Base-by-base conservation (phyloP, 306 rosid genomes). In the Ormosia semicastrata region DNA sequence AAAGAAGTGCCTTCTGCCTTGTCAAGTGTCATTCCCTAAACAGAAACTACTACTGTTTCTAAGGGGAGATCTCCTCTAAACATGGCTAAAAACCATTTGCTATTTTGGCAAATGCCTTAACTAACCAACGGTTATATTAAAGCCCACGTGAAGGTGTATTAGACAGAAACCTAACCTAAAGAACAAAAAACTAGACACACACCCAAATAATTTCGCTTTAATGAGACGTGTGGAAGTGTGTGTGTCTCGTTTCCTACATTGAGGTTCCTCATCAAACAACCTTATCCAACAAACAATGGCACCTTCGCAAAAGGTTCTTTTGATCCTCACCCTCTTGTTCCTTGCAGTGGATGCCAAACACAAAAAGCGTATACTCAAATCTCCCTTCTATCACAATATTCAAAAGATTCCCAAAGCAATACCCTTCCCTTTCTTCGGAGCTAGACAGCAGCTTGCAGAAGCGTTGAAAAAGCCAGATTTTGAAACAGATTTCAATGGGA, bases 261-360 rank as follows among this genome's bases (percentile, higher is more conserved):
- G 10, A 49, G 63, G 14, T 47, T 71, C 10, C 65, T 53, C 44
- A 36, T 73, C 65, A n/a, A 53, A 7, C 14, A 32, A 11, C 37
- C 8, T 43, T 7, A 34, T 34, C 47, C 32, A 57, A 12, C 40
- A 65, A 39, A n/a, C 4, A 82, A 90, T 89, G 99, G 82, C 88
- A 64, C 59, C 70, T 64, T 49, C 84, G 18, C 73, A 33, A 53
- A 76, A 80, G 58, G 60, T 85, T 50, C 13, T 89, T 49, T 49
- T 64, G 4, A 13, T 93, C 53, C 57, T 90, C 7, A 76, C 75
- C 36, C 81, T 82, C 18, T 40, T 86, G 37, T 76, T 90, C 79
- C 56, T 88, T 32, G 17, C 49, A 2, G 75, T 29, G 3, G 73
- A 81, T 37, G 86, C 82, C 33, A 66, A 78, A 52, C 3, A 1